phyloP scores from a whole-genome alignment of 805 yeast genomes.

The Candida insectorum region DNA sequence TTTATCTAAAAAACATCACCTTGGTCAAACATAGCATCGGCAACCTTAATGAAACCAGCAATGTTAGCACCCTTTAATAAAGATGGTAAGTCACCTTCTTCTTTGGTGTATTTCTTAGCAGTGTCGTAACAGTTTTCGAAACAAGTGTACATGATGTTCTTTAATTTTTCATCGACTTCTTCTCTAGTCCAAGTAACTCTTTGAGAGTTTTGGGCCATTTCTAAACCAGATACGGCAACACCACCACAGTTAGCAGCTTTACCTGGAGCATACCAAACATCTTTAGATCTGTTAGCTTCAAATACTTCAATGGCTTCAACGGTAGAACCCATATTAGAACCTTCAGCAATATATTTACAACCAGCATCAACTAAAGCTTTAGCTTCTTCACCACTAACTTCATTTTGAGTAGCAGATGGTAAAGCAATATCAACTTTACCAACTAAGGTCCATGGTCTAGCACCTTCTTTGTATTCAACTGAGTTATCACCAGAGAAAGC shows the following conservation, averaged over 20 bases:
- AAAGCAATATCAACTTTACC: constrained; percentile 93
- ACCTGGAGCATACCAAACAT: constrained; percentile 98
- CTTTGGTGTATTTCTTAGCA: constrained; percentile 75
- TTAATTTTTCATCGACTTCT: constrained; percentile 88
- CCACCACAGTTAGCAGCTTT: constrained; percentile 99
- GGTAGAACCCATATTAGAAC: constrained; percentile 99
- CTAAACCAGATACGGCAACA: constrained; percentile 97
- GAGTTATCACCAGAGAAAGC: constrained; percentile 52
- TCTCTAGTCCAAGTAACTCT: constrained; percentile 88
- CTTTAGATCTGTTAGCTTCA: constrained; percentile 70
- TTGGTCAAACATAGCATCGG: constrained; percentile 96
- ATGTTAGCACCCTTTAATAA: constrained; percentile 98
- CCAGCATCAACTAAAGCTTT: constrained; percentile 91
- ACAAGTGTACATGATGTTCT: constrained; percentile 89
- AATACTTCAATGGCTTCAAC: constrained; percentile 94
- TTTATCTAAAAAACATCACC: constrained; percentile 64
- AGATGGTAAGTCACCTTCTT: constrained; percentile 75
- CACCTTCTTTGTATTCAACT: constrained; percentile 85
- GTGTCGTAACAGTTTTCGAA: constrained; percentile 90
- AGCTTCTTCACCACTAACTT: constrained; percentile 96
- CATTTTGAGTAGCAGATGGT: constrained; percentile 98
- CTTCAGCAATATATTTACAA: constrained; percentile 92
- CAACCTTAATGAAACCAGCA: constrained; percentile 98
- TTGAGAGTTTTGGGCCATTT: constrained; percentile 99
- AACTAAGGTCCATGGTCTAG: constrained; percentile 93